These are phyloP conservation scores for Bonia amplexicaulis DNA, from an alignment of 176 grass and related monocot genomes.

Conservation along the genomic window DNA sequence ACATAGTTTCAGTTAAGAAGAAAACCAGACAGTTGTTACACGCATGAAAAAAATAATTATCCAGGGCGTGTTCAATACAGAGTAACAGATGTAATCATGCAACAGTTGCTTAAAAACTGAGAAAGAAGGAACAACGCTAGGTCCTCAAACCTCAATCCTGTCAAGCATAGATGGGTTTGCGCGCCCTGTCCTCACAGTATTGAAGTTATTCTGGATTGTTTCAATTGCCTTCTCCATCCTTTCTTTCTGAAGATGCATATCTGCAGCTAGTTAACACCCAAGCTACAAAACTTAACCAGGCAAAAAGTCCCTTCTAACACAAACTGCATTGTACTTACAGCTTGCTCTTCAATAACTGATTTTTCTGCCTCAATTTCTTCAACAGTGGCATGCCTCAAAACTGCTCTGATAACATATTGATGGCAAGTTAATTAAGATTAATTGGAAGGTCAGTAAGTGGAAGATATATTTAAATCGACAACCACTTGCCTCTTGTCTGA, in stretches of 20 bases:
- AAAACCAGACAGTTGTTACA: not conserved
- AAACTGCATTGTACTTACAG: constrained; percentile 45
- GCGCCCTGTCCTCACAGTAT: constrained; percentile 88
- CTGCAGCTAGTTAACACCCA: constrained; percentile 14
- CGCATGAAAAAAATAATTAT: not conserved
- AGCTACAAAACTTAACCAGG: not conserved
- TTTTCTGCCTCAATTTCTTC: constrained; percentile 98
- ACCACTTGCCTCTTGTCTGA: constrained; percentile 36
- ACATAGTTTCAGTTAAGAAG: not conserved
- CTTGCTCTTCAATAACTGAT: constrained; percentile 71
- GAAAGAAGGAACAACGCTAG: not conserved
- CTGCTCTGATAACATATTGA: constrained; percentile 56
- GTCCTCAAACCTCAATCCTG: constrained; percentile 68
- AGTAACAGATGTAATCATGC: not conserved
- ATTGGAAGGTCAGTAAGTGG: not conserved
- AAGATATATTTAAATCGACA: constrained; percentile 4
- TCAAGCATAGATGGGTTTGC: constrained; percentile 96
- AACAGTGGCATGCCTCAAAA: constrained; percentile 79
- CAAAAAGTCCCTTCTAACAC: not conserved
- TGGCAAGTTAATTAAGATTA: constrained; percentile 23
- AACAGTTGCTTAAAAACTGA: constrained; percentile 5
- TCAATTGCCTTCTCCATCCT: constrained; percentile 95
- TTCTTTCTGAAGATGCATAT: constrained; percentile 53
- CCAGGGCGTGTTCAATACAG: not conserved
- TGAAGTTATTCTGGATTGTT: constrained; percentile 69